Percentiles rank a stretch among this genome's conserved stretches.
Evolutionary conservation across 805 yeast genomes (phyloP).

Genomic region (Candida ovalis): DNA sequence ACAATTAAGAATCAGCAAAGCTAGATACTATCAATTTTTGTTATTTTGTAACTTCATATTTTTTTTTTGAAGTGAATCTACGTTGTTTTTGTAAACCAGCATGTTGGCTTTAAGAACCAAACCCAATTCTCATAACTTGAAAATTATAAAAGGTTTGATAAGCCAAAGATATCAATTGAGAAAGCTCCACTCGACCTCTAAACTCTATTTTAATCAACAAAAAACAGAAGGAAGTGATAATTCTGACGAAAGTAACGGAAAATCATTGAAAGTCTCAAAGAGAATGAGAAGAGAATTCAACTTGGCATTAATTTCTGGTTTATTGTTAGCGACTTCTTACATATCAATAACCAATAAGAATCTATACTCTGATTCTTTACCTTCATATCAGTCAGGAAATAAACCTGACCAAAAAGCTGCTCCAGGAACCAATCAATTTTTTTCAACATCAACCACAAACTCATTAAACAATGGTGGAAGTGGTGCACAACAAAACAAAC

Average conservation of each 20-base stretch:
- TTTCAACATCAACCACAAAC: conserved; percentile 37
- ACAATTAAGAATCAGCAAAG: too few species aligned
- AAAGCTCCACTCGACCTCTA: conserved; percentile 13
- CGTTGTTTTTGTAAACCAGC: background rate
- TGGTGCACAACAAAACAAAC: conserved; percentile 39
- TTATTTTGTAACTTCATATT: background rate
- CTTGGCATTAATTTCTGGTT: conserved; percentile 31
- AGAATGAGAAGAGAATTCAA: conserved; percentile 30
- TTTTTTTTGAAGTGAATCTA: background rate
- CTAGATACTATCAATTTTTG: background rate
- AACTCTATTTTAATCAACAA: conserved; percentile 3
- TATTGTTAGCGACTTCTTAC: conserved; percentile 32
- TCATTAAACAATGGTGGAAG: conserved; percentile 42
- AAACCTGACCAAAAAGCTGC: conserved; percentile 10
- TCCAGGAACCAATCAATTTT: conserved; percentile 19
- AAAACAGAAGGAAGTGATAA: conserved; percentile 4
- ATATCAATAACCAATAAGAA: conserved; percentile 27
- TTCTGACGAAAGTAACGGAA: background rate
- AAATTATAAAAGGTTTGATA: conserved; percentile 6
- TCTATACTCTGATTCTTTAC: conserved; percentile 27
- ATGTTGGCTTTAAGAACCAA: conserved; percentile 17
- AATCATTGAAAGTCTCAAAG: conserved; percentile 8
- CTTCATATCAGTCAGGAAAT: conserved; percentile 12
- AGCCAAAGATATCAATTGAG: conserved; percentile 13
- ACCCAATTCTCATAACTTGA: conserved; percentile 11